These are phyloP conservation scores for Veloboletus limbatus DNA, from an alignment of 1,284 basidiomycete genomes.

Conservation along the genomic window DNA sequence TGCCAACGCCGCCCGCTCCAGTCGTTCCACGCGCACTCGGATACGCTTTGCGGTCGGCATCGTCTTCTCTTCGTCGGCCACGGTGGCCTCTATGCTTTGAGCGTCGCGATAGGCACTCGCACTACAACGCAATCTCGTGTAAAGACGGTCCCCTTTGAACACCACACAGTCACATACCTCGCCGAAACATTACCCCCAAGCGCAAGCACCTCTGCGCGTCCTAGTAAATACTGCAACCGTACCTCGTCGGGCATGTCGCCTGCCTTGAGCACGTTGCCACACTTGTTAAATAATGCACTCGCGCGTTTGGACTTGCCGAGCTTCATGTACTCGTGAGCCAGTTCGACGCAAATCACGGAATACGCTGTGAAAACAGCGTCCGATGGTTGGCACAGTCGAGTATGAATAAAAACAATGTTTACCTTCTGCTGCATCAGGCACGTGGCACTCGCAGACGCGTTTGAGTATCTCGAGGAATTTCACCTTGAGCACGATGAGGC, in stretches of 20 bases:
- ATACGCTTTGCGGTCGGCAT: constrained; percentile 55
- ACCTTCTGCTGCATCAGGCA: constrained; percentile 52
- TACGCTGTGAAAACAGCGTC: constrained; percentile 47
- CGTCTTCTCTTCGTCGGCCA: constrained; percentile 47
- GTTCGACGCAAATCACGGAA: constrained; percentile 59
- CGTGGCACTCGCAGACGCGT: constrained; percentile 44
- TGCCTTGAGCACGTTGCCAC: constrained; percentile 45
- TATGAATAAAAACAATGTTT: neutral
- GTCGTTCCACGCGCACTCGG: constrained; percentile 49
- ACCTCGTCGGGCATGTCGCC: constrained; percentile 47
- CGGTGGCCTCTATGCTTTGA: constrained; percentile 40
- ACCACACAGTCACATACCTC: constrained; percentile 46
- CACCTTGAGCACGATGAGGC: constrained; percentile 51
- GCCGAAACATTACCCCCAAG: constrained; percentile 55
- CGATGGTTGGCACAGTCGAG: neutral
- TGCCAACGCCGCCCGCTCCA: constrained; percentile 74
- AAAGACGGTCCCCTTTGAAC: neutral
- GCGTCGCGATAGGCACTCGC: constrained; percentile 59
- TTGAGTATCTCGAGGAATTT: constrained; percentile 50
- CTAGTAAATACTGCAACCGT: constrained; percentile 56
- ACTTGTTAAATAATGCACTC: constrained; percentile 56
- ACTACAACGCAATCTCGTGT: constrained; percentile 38
- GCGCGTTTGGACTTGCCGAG: constrained; percentile 76
- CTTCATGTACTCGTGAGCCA: constrained; percentile 75
- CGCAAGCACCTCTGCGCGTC: constrained; percentile 67